phyloP scores from a whole-genome alignment of 257 asterid species.

The Plantago elongata region DNA sequence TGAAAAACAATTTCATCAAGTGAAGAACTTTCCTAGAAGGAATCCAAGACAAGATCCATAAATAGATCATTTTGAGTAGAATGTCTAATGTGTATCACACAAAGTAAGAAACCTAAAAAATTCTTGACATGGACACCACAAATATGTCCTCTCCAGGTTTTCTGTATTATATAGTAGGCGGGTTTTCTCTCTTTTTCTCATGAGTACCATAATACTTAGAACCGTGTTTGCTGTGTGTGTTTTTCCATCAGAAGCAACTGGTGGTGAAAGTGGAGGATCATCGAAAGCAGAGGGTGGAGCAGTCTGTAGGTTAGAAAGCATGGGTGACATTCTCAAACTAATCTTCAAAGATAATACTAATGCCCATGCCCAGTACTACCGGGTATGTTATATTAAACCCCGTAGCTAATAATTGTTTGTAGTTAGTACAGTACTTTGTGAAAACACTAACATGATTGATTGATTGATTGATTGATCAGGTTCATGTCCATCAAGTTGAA shows the following conservation, averaged over 20 bases:
- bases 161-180: slow-evolving; percentile 3
- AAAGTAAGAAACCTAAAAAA: background rate
- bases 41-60: background rate
- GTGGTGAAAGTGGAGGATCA: slow-evolving; percentile 50
- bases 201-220: background rate
- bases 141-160: background rate
- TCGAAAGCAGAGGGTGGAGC: slow-evolving; percentile 56
- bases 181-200: slow-evolving; percentile 8
- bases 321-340: slow-evolving; percentile 71
- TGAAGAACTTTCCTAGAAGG: background rate
- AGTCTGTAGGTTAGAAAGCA: slow-evolving; percentile 66
- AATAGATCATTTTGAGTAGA: slow-evolving; percentile 10
- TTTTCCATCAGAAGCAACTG: slow-evolving; percentile 49
- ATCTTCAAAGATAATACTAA: slow-evolving; percentile 59
- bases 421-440: background rate
- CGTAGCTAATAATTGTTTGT: slow-evolving; percentile 7
- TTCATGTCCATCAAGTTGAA: slow-evolving; percentile 83
- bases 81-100: slow-evolving; percentile 6
- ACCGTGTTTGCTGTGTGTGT: slow-evolving; percentile 1
- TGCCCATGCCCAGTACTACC: slow-evolving; percentile 80
- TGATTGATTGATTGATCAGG: slow-evolving; percentile 32
- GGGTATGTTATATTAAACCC: slow-evolving; percentile 48
- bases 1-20: too few species aligned
- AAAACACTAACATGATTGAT: too few species aligned
- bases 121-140: slow-evolving; percentile 15